Evolutionary conservation across 140 eudicot genomes (phyloP).

Genomic region (Erigeron philadelphicus): DNA sequence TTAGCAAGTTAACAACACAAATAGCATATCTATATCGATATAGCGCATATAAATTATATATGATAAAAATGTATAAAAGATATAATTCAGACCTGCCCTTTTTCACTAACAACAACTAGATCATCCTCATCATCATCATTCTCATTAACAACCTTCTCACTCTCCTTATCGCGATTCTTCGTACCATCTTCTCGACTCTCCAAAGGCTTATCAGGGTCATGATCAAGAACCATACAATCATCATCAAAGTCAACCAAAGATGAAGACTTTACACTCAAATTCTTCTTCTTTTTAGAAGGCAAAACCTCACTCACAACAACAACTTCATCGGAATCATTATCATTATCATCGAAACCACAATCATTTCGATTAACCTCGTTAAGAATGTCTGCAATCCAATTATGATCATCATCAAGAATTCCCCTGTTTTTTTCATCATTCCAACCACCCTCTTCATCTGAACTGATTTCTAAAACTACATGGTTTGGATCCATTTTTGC

Average conservation of each 20-base stretch:
- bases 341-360: constrained; percentile 27
- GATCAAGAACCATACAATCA: constrained; percentile 77
- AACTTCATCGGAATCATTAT: constrained; percentile 60
- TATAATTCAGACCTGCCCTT: constrained; percentile 55
- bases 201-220: constrained; percentile 61
- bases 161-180: constrained; percentile 16
- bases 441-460: constrained; percentile 52
- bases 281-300: constrained; percentile 29
- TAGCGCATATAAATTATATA: background rate
- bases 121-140: constrained; percentile 42
- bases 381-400: constrained; percentile 33
- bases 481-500: constrained; percentile 36
- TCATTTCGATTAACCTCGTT: constrained; percentile 31
- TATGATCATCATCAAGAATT: constrained; percentile 25
- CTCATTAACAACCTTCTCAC: background rate
- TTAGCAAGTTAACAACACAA: background rate
- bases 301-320: constrained; percentile 51
- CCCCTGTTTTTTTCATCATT: constrained; percentile 20
- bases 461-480: constrained; percentile 46
- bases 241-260: constrained; percentile 20
- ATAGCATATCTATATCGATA: background rate
- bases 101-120: constrained; percentile 57
- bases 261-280: constrained; percentile 19
- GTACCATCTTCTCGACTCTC: constrained; percentile 11
- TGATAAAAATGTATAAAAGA: background rate